Evolutionary conservation across 2,329 filamentous ascomycete genomes (phyloP), one percentile per base, ranked within the genome.

Genomic region (Cladosporium oxysporum): DNA sequence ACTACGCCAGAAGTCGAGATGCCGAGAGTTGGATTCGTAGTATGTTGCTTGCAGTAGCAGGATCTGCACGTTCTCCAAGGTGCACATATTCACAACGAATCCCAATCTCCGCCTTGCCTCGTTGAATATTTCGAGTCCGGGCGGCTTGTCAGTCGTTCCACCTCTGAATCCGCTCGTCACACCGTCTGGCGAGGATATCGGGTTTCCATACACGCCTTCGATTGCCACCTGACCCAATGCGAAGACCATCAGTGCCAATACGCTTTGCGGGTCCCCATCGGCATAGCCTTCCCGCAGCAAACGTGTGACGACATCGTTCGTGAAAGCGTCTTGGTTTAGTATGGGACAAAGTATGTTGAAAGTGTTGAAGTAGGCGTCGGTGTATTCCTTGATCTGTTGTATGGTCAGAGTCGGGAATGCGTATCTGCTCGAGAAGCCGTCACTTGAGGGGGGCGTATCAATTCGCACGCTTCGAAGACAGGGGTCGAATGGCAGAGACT

Each of bases 1-100:
- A 76, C 85, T 83, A 62, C 85, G 82, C 86, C 87, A 88, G 68
- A 86, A 87, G 67, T 88, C 86, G 83, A 88, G 66, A 67, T 72
- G 69, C 10, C 68, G 61, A 33, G 69, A 71, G 23, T 66, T 71
- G 2, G 72, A 67, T 37, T 72, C 70, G 66, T 69, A 74, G 59
- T 73, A 74, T 6, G 68, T 73, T 8, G 85, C 84, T 66, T 84
- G 81, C 31, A 89, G 76, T 7, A 86, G 79, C 70, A 84, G 82
- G 55, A 87, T 82, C 70, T 89, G 87, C 8, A 88, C 80, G 66
- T 84, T 87, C 69, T 88, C 85, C 29, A 89, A 74, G 59, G 81
- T 85, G 71, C 82, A 85, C 28, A 85, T 82, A 1, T 83, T 83
- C 62, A 84, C 71, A 11, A 83, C 79, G 71, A 87, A 88, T 0